Conservation (phyloP, 2,329 filamentous ascomycete species). For the Hypocrella siamensis region DNA sequence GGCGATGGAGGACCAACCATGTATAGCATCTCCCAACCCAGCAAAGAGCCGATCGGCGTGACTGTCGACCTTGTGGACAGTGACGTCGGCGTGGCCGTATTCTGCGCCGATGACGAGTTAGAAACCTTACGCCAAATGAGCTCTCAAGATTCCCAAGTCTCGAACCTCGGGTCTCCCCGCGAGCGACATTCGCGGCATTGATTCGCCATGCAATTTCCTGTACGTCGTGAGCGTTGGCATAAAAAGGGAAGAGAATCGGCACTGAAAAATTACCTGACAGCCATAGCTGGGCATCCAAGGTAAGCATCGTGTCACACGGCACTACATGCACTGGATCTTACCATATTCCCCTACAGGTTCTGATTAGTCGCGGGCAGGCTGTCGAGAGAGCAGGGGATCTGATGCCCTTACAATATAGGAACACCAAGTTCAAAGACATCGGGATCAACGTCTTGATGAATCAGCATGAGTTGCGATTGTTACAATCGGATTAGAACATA, state of each 20-base stretch:
- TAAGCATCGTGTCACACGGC: too few species aligned
- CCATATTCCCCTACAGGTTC: constrained; percentile 29
- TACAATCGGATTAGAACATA: constrained; percentile 10
- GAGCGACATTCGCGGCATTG: constrained; percentile 41
- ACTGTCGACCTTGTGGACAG: constrained; percentile 16
- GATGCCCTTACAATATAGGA: constrained; percentile 7
- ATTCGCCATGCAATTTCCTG: constrained; percentile 54
- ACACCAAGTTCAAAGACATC: constrained; percentile 22
- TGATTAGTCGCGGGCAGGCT: too few species aligned
- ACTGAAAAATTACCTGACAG: too few species aligned
- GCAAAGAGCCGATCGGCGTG: constrained; percentile 69
- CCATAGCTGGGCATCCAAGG: too few species aligned
- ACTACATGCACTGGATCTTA: constrained; percentile 26
- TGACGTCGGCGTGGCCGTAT: constrained; percentile 44
- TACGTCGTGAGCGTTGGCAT: too few species aligned
- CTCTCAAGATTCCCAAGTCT: too few species aligned
- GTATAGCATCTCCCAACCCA: constrained; percentile 52
- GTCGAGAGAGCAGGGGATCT: too few species aligned
- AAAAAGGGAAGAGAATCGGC: too few species aligned
- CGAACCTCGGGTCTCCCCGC: constrained; percentile 6
- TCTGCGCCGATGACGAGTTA: not conserved
- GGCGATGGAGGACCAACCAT: constrained; percentile 15
- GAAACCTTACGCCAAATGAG: not conserved
- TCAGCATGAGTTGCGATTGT: constrained; percentile 53
- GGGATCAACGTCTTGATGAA: constrained; percentile 28